A percentile compares a stretch with the other conserved stretches of the same genome.
Evolutionary conservation across 306 rosid genomes (phyloP).

Genomic region (Canavalia gladiata): DNA sequence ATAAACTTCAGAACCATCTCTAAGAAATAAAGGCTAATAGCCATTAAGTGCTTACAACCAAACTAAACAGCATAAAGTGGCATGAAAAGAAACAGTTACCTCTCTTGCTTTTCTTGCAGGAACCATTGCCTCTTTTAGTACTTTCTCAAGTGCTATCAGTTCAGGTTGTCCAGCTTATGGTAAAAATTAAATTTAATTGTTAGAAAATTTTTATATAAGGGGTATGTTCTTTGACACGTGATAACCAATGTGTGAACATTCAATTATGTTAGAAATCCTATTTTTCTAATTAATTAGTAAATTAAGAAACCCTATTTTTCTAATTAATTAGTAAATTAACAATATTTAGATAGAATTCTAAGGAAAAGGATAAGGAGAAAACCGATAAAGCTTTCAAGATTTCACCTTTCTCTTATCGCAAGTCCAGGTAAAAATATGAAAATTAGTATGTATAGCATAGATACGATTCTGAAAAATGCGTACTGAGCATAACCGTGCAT

Average conservation of each 20-base stretch:
- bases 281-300: no score
- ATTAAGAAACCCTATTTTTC: no score
- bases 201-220: constrained; percentile 9
- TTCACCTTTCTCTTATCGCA: no score
- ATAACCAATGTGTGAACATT: neutral
- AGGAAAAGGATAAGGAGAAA: no score
- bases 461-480: no score
- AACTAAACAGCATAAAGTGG: constrained; percentile 18
- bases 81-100: constrained; percentile 54
- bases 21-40: constrained; percentile 15
- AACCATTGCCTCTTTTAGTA: constrained; percentile 85
- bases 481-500: no score
- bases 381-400: no score
- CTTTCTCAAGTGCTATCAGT: constrained; percentile 87
- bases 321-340: no score
- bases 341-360: no score
- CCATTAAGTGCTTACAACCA: constrained; percentile 1
- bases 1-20: constrained; percentile 40
- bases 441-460: no score
- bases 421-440: no score
- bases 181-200: constrained; percentile 34
- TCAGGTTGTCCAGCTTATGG: constrained; percentile 90
- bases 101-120: constrained; percentile 90
- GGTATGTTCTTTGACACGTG: neutral
- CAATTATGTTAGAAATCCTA: no score